Evolutionary conservation across 1,284 basidiomycete genomes (phyloP).

Genomic region (Coniophora puteana): DNA sequence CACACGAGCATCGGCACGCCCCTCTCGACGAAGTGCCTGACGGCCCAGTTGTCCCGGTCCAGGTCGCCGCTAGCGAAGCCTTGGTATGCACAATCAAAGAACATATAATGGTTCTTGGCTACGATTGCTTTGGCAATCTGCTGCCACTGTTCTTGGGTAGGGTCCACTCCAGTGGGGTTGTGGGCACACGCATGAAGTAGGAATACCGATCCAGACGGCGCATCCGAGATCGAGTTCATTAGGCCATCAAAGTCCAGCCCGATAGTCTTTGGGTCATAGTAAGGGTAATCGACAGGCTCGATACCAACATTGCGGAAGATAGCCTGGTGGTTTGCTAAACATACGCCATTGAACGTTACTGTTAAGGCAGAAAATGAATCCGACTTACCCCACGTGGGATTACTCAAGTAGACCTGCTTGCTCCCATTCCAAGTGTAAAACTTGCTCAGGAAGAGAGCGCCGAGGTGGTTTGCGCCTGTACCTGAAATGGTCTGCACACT

Average conservation of each 20-base stretch:
- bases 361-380: conserved; percentile 1
- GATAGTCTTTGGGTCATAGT: conserved; percentile 90
- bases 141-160: conserved; percentile 87
- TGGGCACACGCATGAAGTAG: conserved; percentile 93
- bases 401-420: conserved; percentile 76
- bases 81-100: conserved; percentile 97
- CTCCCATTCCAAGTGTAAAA: conserved; percentile 77
- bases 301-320: conserved; percentile 87
- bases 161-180: conserved; percentile 95
- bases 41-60: conserved; percentile 73
- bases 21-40: conserved; percentile 71
- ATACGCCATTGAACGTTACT: neutral
- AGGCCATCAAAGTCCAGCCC: conserved; percentile 83
- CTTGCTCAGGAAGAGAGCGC: conserved; percentile 81
- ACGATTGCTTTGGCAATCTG: conserved; percentile 75
- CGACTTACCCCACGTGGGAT: conserved; percentile 86
- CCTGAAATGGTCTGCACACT: conserved; percentile 93
- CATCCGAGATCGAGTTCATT: conserved; percentile 58
- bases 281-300: conserved; percentile 79
- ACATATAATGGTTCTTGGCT: conserved; percentile 80
- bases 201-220: conserved; percentile 78
- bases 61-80: conserved; percentile 85
- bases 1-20: conserved; percentile 83
- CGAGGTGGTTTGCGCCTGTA: conserved; percentile 94
- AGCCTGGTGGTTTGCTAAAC: conserved; percentile 82